Percentiles rank a stretch among this genome's conserved stretches.
Conservation (phyloP, 2,329 filamentous ascomycete species). For the Elsinoe batatas region DNA sequence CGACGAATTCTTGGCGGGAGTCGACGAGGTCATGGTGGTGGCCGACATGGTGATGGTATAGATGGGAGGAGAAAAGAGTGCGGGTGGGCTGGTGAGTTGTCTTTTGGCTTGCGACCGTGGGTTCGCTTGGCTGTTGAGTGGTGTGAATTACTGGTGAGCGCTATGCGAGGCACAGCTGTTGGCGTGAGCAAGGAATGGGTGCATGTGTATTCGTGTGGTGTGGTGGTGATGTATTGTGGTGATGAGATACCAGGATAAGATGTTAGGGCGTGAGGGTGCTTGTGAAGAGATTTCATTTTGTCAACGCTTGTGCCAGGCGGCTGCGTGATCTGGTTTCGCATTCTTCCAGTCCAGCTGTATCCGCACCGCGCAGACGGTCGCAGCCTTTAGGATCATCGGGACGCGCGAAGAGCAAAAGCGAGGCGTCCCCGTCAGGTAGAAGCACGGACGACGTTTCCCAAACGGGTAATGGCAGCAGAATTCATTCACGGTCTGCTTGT, state of each 20-base stretch:
- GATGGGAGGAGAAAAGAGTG: constrained; percentile 16
- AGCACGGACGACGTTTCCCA: too few species aligned
- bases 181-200: constrained; percentile 10
- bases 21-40: constrained; percentile 14
- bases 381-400: not conserved
- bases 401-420: not conserved
- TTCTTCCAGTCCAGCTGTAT: constrained; percentile 1
- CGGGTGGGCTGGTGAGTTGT: not conserved
- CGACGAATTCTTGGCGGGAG: constrained; percentile 15
- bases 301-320: constrained; percentile 1
- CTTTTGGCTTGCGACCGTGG: constrained; percentile 16
- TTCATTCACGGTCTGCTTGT: too few species aligned
- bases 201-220: constrained; percentile 7
- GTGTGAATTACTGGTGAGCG: constrained; percentile 8
- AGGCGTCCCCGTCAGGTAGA: too few species aligned
- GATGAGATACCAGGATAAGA: not conserved
- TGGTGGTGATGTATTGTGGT: not conserved
- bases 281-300: constrained; percentile 10
- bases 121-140: constrained; percentile 13
- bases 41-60: constrained; percentile 16
- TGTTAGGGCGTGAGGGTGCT: not conserved
- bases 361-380: not conserved
- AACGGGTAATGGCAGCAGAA: too few species aligned
- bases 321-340: not conserved
- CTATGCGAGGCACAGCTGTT: constrained; percentile 12